These are phyloP conservation scores for Keithomyces neogunnii DNA, from an alignment of 2,329 filamentous ascomycete genomes.

Conservation along the genomic window DNA sequence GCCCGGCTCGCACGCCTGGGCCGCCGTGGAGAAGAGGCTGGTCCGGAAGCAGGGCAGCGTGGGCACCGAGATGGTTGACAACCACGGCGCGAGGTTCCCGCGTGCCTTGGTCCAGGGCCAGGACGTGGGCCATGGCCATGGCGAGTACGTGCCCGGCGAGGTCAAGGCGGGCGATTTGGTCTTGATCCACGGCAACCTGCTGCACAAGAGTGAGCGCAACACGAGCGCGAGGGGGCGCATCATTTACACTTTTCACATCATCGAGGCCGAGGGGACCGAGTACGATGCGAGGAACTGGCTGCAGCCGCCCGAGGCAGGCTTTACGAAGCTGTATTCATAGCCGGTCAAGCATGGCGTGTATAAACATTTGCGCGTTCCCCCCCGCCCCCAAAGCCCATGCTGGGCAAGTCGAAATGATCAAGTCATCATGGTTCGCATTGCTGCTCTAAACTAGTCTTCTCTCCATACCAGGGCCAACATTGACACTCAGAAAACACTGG, in stretches of 20 bases:
- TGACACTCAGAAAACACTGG: not conserved
- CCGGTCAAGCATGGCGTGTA: no score
- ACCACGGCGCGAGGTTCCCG: constrained; percentile 58
- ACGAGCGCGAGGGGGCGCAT: constrained; percentile 76
- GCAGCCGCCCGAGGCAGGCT: constrained; percentile 72
- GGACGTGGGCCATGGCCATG: constrained; percentile 25
- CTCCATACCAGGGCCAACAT: no score
- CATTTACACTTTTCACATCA: constrained; percentile 97
- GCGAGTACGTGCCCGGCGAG: constrained; percentile 68
- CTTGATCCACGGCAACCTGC: constrained; percentile 86
- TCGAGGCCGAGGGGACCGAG: constrained; percentile 63
- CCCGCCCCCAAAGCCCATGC: no score
- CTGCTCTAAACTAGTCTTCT: not conserved
- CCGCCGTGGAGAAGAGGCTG: constrained; percentile 63
- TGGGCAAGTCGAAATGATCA: not conserved
- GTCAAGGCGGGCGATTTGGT: constrained; percentile 88
- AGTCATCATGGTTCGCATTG: not conserved
- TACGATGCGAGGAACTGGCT: constrained; percentile 93
- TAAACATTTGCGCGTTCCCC: no score
- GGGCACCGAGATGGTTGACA: constrained; percentile 65
- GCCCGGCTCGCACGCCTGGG: constrained; percentile 69
- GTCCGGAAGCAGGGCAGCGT: constrained; percentile 50
- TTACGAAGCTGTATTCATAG: constrained; percentile 55
- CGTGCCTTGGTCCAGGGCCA: constrained; percentile 33
- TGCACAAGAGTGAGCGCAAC: constrained; percentile 97